A percentile compares a stretch with the other conserved stretches of the same genome.
Evolutionary conservation across 2,329 filamentous ascomycete species (phyloP).

Genomic region (Stromatinia cepivora): DNA sequence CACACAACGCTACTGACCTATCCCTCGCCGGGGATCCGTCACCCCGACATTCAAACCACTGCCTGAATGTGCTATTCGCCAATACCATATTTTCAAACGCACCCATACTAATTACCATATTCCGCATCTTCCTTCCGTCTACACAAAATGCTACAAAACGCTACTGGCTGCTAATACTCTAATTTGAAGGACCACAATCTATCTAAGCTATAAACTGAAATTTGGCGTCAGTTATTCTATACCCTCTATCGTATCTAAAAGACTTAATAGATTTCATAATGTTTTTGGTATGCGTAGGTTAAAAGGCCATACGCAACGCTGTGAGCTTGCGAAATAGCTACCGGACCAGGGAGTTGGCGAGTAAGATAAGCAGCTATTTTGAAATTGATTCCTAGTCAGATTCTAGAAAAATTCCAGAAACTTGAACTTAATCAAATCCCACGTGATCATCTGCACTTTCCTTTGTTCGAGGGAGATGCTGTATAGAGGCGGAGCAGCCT

Average conservation of each 20-base stretch:
- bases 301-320: background rate
- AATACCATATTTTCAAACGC: background rate
- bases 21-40: background rate
- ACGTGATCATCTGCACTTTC: background rate
- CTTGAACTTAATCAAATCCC: background rate
- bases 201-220: background rate
- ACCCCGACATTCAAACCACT: background rate
- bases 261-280: conserved; percentile 11
- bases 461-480: background rate
- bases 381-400: background rate
- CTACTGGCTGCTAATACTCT: background rate
- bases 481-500: background rate
- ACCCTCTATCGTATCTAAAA: conserved; percentile 1
- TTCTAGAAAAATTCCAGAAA: background rate
- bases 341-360: background rate
- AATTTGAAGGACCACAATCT: background rate
- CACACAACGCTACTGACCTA: background rate
- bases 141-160: background rate
- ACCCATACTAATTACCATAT: background rate
- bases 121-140: background rate
- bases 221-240: background rate
- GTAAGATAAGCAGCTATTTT: background rate
- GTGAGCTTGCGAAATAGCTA: background rate
- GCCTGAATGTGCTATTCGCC: background rate
- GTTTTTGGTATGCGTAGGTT: too few species aligned